phyloP scores from a whole-genome alignment of 805 yeast species.

The Wickerhamiella alocasiicola region DNA sequence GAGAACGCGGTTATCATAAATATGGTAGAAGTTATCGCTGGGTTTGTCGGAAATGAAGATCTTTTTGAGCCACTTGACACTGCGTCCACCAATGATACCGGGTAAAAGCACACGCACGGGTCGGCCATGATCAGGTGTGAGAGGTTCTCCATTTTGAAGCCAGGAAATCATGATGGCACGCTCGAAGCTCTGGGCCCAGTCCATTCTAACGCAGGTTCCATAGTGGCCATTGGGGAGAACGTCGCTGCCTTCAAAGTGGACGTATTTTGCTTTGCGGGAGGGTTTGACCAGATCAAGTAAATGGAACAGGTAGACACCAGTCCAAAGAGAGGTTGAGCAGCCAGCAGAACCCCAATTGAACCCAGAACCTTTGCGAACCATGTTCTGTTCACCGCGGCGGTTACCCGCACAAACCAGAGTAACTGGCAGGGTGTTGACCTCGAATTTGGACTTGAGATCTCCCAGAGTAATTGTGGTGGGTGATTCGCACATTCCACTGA shows the following conservation, averaged over 20 bases:
- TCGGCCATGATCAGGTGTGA: slow-evolving; percentile 30
- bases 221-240: slow-evolving; percentile 19
- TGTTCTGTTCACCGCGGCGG: slow-evolving; percentile 29
- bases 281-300: slow-evolving; percentile 25
- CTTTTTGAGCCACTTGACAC: slow-evolving; percentile 30
- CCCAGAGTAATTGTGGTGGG: slow-evolving; percentile 23
- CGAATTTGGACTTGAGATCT: slow-evolving; percentile 23
- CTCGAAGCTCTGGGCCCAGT: slow-evolving; percentile 28
- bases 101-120: slow-evolving; percentile 30
- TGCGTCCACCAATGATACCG: slow-evolving; percentile 32
- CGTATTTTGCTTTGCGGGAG: slow-evolving; percentile 22
- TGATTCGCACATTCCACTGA: slow-evolving; percentile 26
- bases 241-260: slow-evolving; percentile 31
- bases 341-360: slow-evolving; percentile 32
- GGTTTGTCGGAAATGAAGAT: slow-evolving; percentile 26
- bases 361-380: slow-evolving; percentile 28
- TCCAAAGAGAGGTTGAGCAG: slow-evolving; percentile 28
- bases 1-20: slow-evolving; percentile 29
- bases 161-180: slow-evolving; percentile 28
- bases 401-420: slow-evolving; percentile 31
- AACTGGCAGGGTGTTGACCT: slow-evolving; percentile 27
- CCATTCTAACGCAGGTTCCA: slow-evolving; percentile 27
- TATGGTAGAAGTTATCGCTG: slow-evolving; percentile 30
- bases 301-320: slow-evolving; percentile 27
- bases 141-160: slow-evolving; percentile 28